Percentiles rank a stretch among this genome's conserved stretches.
Conservation (phyloP, 495 filamentous ascomycete genomes). For the Neurospora sp. region DNA sequence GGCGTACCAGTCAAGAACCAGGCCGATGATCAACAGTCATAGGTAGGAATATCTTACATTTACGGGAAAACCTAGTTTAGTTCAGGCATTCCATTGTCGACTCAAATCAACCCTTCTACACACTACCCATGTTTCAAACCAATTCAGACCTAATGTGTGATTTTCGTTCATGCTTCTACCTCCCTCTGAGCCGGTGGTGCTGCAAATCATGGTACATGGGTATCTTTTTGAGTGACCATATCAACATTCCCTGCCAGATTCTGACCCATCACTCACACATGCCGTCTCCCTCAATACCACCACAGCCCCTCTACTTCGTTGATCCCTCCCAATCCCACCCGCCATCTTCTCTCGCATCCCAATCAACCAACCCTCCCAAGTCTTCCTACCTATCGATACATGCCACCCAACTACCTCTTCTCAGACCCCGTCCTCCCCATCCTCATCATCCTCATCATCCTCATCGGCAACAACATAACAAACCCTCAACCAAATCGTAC, state of each 20-base stretch:
- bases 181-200: neutral
- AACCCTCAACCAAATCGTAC: constrained; percentile 72
- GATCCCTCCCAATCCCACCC: neutral
- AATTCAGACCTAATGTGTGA: neutral
- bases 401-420: neutral
- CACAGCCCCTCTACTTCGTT: neutral
- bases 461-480: constrained; percentile 52
- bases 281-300: neutral
- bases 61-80: neutral
- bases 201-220: neutral
- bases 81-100: neutral
- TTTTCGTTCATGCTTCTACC: neutral
- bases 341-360: neutral
- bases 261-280: neutral
- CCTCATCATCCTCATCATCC: constrained; percentile 19
- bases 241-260: neutral
- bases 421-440: neutral
- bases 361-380: neutral
- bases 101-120: neutral
- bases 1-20: neutral
- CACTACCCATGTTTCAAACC: neutral
- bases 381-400: neutral
- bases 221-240: neutral
- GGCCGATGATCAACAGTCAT: neutral
- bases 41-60: neutral